phyloP scores from a whole-genome alignment of 805 yeast genomes.

The Starmerella kuoi region DNA sequence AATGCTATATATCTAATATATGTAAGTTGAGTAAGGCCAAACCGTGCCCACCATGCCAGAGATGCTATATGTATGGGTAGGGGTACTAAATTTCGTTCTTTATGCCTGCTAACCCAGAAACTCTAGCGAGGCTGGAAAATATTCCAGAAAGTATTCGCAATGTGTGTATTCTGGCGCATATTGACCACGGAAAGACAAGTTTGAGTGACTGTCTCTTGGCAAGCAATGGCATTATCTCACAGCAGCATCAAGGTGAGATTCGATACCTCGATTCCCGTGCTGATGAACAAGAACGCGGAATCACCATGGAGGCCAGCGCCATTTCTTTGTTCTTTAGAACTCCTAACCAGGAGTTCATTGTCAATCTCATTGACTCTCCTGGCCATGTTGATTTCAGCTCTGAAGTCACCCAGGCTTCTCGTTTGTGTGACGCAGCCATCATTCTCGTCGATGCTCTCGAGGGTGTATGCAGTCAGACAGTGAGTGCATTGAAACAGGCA shows the following conservation, averaged over 20 bases:
- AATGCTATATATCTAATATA: too few species aligned
- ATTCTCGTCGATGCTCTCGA: slow-evolving; percentile 93
- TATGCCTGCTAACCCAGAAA: slow-evolving; percentile 44
- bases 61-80: too few species aligned
- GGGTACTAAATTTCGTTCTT: neutral
- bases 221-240: slow-evolving; percentile 92
- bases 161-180: slow-evolving; percentile 93
- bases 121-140: slow-evolving; percentile 53
- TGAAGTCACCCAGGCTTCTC: slow-evolving; percentile 90
- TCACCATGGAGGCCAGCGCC: slow-evolving; percentile 95
- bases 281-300: slow-evolving; percentile 92
- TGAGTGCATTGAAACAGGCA: slow-evolving; percentile 80
- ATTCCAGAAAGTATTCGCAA: slow-evolving; percentile 65
- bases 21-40: too few species aligned
- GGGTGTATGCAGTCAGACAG: slow-evolving; percentile 96
- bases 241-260: slow-evolving; percentile 87
- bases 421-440: slow-evolving; percentile 94
- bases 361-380: slow-evolving; percentile 92
- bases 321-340: slow-evolving; percentile 68
- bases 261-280: slow-evolving; percentile 84
- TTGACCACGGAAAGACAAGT: slow-evolving; percentile 96
- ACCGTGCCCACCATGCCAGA: too few species aligned
- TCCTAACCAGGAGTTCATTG: slow-evolving; percentile 57
- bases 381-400: slow-evolving; percentile 98
- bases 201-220: slow-evolving; percentile 85